phyloP scores from a whole-genome alignment of 1,139 yeast genomes.

The Nadsonia commutata region DNA sequence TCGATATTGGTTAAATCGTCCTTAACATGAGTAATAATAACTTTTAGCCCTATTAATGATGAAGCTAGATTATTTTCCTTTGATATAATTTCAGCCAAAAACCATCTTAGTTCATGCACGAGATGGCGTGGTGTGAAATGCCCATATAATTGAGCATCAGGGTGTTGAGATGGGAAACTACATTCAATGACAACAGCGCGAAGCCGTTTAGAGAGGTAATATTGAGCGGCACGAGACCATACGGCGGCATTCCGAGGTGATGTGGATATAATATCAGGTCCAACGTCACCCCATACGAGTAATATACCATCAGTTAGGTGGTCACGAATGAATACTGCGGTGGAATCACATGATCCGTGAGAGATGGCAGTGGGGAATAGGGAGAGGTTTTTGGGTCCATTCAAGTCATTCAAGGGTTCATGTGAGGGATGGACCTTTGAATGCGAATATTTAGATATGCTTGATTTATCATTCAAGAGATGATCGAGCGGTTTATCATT shows the following conservation, averaged over 20 bases:
- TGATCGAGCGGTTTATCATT: too few relatives aligned
- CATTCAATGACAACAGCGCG: constrained; percentile 62
- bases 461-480: too few relatives aligned
- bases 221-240: constrained; percentile 44
- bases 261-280: constrained; percentile 41
- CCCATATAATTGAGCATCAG: constrained; percentile 45
- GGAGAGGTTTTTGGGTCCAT: constrained; percentile 10
- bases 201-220: constrained; percentile 28
- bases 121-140: constrained; percentile 60
- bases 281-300: constrained; percentile 69
- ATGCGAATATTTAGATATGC: too few relatives aligned
- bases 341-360: constrained; percentile 25
- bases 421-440: too few relatives aligned
- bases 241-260: constrained; percentile 31
- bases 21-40: constrained; percentile 63
- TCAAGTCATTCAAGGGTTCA: constrained; percentile 5
- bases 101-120: constrained; percentile 39
- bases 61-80: constrained; percentile 1
- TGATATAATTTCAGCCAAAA: constrained; percentile 20
- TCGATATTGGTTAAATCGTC: constrained; percentile 22
- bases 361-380: constrained; percentile 13
- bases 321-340: constrained; percentile 40
- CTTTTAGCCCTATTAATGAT: constrained; percentile 31
- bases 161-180: constrained; percentile 39
- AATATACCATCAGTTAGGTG: constrained; percentile 23